Percentiles rank a stretch among this genome's conserved stretches.
Conservation (phyloP, 164 flowering plant species). For the Vitis rupestris region DNA sequence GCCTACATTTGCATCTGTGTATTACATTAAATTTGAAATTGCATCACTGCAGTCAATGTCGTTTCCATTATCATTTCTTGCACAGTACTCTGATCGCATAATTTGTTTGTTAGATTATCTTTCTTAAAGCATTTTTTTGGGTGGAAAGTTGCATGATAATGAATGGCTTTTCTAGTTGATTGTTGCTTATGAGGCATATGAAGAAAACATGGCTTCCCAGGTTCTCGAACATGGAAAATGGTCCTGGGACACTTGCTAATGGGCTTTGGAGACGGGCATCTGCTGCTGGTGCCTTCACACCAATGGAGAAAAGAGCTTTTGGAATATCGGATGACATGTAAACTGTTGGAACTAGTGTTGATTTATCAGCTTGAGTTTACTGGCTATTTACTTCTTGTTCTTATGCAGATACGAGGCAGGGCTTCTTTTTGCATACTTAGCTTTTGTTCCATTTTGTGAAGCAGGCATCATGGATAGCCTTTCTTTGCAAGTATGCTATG, state of each 20-base stretch:
- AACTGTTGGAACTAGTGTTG: constrained; percentile 1
- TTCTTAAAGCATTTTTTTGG: background rate
- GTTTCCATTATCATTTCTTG: no score
- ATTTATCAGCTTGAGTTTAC: background rate
- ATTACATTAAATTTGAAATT: no score
- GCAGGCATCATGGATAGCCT: constrained; percentile 81
- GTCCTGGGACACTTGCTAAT: constrained; percentile 51
- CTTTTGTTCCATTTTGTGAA: constrained; percentile 95
- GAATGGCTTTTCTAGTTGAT: background rate
- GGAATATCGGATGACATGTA: constrained; percentile 98
- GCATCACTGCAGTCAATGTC: no score
- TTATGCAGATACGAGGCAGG: constrained; percentile 87
- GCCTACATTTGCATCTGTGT: no score
- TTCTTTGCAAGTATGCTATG: constrained; percentile 72
- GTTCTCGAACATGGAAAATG: constrained; percentile 51
- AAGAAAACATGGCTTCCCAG: constrained; percentile 29
- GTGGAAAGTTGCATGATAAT: background rate
- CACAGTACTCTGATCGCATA: no score
- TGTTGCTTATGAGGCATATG: background rate
- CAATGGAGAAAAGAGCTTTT: constrained; percentile 77
- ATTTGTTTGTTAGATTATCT: background rate
- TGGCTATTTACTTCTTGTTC: background rate
- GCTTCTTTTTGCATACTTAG: constrained; percentile 82
- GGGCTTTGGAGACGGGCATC: constrained; percentile 89
- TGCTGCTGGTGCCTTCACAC: constrained; percentile 70